Evolutionary conservation across 192 early-diverging fungal species (phyloP).

Genomic region (Coemansia guatemalensis): DNA sequence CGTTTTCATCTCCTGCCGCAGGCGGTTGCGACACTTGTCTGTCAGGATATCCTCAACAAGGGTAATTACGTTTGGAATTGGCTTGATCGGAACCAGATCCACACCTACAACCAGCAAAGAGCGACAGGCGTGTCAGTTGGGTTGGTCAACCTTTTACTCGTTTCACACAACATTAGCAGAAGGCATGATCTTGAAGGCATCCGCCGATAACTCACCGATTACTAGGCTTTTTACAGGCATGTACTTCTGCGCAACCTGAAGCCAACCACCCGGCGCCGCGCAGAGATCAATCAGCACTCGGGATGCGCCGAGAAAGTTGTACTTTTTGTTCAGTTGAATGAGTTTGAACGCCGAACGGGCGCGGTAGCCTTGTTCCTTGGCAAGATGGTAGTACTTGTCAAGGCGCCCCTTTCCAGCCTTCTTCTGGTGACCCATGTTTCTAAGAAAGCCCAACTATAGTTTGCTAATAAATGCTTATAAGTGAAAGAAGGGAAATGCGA

Average conservation of each 20-base stretch:
- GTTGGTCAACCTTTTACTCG: no score
- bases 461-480: not conserved
- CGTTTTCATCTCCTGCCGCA: constrained; percentile 90
- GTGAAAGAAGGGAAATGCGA: not conserved
- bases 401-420: constrained; percentile 87
- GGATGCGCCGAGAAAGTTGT: constrained; percentile 89
- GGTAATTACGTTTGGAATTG: constrained; percentile 92
- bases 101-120: constrained; percentile 52
- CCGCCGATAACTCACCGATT: constrained; percentile 57
- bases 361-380: constrained; percentile 99
- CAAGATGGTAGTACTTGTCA: constrained; percentile 99
- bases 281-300: constrained; percentile 94
- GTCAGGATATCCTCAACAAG: constrained; percentile 97
- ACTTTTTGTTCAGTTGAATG: constrained; percentile 99
- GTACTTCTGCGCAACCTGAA: constrained; percentile 96
- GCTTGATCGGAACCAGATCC: constrained; percentile 95
- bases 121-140: not conserved
- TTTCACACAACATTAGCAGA: not conserved
- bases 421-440: constrained; percentile 56
- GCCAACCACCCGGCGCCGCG: constrained; percentile 98
- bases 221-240: constrained; percentile 97
- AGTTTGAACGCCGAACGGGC: constrained; percentile 99
- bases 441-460: not conserved
- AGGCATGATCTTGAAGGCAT: no score
- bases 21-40: constrained; percentile 81